Evolutionary conservation across 1,284 basidiomycete species (phyloP).

Genomic region (Stygiomarasmius scandens): DNA sequence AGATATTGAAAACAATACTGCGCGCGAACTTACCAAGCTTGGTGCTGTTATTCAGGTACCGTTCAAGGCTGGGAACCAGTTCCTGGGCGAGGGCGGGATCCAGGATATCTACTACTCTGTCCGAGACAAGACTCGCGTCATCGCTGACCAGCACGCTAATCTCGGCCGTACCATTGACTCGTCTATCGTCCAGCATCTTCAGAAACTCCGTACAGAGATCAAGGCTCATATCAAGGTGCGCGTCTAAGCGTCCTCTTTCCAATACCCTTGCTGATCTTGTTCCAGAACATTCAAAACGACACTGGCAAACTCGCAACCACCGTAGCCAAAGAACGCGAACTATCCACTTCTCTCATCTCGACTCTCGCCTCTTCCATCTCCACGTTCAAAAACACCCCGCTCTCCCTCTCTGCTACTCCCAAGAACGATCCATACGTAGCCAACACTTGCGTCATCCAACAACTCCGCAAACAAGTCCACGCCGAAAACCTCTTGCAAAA

Average conservation of each 20-base stretch:
- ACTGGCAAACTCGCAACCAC: constrained; percentile 93
- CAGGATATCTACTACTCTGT: constrained; percentile 95
- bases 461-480: constrained; percentile 92
- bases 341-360: constrained; percentile 86
- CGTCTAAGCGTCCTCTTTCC: neutral
- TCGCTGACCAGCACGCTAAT: constrained; percentile 97
- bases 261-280: too few relatives aligned
- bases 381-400: constrained; percentile 94
- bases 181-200: constrained; percentile 96
- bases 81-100: constrained; percentile 90
- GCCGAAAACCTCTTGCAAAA: constrained; percentile 99
- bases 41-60: constrained; percentile 98
- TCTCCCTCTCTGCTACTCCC: constrained; percentile 55
- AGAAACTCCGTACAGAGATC: constrained; percentile 92
- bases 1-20: constrained; percentile 94
- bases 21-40: constrained; percentile 92
- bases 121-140: constrained; percentile 90
- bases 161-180: constrained; percentile 95
- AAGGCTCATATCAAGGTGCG: constrained; percentile 93
- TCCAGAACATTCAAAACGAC: constrained; percentile 97
- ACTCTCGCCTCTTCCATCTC: constrained; percentile 89
- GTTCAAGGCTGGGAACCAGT: constrained; percentile 94
- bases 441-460: constrained; percentile 83
- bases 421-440: constrained; percentile 53
- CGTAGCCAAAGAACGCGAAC: constrained; percentile 93